These are phyloP conservation scores for Cenchrus fungigraminus DNA, from an alignment of 176 grass and related monocot species.

Conservation along the genomic window DNA sequence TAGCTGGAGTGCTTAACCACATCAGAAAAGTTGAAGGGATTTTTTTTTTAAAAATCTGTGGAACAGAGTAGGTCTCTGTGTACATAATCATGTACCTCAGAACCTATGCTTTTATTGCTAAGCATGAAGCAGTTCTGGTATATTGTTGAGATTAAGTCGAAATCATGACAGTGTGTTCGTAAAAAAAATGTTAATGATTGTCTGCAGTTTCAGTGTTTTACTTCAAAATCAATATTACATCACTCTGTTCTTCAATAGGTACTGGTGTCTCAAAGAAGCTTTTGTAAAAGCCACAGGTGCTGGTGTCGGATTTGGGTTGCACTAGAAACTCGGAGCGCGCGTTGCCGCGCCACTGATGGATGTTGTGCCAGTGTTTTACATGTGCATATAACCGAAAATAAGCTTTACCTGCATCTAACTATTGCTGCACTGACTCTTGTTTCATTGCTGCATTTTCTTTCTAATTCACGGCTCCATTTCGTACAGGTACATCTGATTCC, in stretches of 20 bases:
- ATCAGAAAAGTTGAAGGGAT: background rate
- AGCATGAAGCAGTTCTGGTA: background rate
- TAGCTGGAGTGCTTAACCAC: background rate
- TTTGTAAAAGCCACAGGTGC: conserved; percentile 80
- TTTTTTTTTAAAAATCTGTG: background rate
- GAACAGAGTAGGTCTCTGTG: background rate
- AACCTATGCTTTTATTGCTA: background rate
- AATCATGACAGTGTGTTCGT: background rate
- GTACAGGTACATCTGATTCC: too few species aligned
- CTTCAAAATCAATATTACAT: background rate
- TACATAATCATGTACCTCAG: background rate
- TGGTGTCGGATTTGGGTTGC: conserved; percentile 76
- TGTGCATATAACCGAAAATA: too few species aligned
- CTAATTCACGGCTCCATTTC: too few species aligned
- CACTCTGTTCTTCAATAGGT: conserved; percentile 48
- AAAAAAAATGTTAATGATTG: background rate
- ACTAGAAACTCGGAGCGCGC: background rate
- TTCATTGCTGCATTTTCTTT: too few species aligned
- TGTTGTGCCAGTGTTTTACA: too few species aligned
- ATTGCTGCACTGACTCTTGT: too few species aligned
- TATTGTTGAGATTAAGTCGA: background rate
- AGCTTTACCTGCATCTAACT: too few species aligned
- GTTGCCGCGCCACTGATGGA: too few species aligned
- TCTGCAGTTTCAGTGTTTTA: background rate
- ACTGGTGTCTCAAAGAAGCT: conserved; percentile 91